Evolutionary conservation across 192 early-diverging fungal genomes (phyloP).

Genomic region (Spizellomyces punctatus): DNA sequence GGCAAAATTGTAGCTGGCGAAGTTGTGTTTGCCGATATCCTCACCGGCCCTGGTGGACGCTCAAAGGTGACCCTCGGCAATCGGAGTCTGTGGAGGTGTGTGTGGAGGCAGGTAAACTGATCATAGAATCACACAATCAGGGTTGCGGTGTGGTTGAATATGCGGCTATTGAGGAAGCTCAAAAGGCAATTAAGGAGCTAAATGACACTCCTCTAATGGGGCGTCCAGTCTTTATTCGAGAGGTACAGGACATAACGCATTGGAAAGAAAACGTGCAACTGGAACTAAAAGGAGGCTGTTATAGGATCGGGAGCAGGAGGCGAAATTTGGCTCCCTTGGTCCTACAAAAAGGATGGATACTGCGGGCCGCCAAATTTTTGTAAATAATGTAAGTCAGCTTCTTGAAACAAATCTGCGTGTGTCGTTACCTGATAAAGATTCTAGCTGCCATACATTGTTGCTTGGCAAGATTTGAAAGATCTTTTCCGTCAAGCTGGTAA

Average conservation of each 20-base stretch:
- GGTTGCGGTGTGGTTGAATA: conserved; percentile 79
- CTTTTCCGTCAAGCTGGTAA: conserved; percentile 73
- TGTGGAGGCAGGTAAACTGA: too few relatives aligned
- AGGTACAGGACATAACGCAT: conserved; percentile 46
- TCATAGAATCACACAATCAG: neutral
- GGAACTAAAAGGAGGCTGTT: too few relatives aligned
- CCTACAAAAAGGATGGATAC: conserved; percentile 12
- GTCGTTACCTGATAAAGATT: neutral
- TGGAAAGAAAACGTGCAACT: too few relatives aligned
- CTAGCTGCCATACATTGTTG: conserved; percentile 75
- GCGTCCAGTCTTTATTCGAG: conserved; percentile 74
- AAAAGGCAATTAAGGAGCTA: conserved; percentile 70
- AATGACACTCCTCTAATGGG: conserved; percentile 72
- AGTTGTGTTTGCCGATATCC: conserved; percentile 76
- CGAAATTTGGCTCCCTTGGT: conserved; percentile 33
- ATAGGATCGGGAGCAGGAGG: conserved; percentile 67
- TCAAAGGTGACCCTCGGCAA: conserved; percentile 57
- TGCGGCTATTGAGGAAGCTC: conserved; percentile 72
- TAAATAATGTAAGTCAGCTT: conserved; percentile 29
- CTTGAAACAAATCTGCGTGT: neutral
- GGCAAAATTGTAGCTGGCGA: conserved; percentile 59
- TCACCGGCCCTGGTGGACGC: conserved; percentile 57
- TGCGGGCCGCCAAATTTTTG: conserved; percentile 22
- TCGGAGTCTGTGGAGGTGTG: too few relatives aligned
- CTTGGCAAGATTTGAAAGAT: conserved; percentile 89